A percentile compares a stretch with the other conserved stretches of the same genome.
phyloP scores from a whole-genome alignment of 2,329 filamentous ascomycete genomes.

The Pyricularia sp. region DNA sequence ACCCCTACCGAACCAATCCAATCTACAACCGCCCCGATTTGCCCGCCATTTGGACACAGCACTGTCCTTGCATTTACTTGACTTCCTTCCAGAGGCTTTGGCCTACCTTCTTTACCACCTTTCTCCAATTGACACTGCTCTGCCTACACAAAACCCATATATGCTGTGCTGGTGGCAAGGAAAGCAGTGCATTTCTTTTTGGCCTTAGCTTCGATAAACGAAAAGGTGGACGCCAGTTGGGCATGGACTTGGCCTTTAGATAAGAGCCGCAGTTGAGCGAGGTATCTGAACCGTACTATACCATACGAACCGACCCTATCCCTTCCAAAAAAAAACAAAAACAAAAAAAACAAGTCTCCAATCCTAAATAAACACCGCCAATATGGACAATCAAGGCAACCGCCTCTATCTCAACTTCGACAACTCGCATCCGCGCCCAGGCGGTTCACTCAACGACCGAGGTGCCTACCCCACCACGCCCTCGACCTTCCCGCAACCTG shows the following conservation, averaged over 20 bases:
- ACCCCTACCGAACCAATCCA: neutral
- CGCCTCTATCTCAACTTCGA: conserved; percentile 54
- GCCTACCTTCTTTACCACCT: neutral
- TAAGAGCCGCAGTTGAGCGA: neutral
- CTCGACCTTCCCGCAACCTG: conserved; percentile 90
- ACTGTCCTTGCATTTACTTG: neutral
- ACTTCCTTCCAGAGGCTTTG: neutral
- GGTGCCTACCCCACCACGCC: conserved; percentile 75
- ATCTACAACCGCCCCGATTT: neutral
- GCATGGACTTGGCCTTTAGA: neutral
- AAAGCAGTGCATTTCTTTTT: neutral
- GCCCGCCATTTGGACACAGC: neutral
- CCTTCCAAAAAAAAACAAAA: no score
- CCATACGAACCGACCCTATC: neutral
- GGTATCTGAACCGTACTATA: neutral
- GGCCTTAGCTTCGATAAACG: neutral
- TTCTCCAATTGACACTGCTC: neutral
- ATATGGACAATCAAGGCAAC: conserved; percentile 45
- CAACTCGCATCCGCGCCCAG: conserved; percentile 24
- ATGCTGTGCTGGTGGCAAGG: neutral
- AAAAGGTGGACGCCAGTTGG: neutral
- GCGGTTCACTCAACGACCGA: conserved; percentile 36
- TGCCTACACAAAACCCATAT: neutral
- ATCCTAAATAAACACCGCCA: conserved; percentile 12
- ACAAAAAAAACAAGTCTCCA: neutral